Conservation (phyloP, 108 stramenopile species). For the Seminavis robusta region DNA sequence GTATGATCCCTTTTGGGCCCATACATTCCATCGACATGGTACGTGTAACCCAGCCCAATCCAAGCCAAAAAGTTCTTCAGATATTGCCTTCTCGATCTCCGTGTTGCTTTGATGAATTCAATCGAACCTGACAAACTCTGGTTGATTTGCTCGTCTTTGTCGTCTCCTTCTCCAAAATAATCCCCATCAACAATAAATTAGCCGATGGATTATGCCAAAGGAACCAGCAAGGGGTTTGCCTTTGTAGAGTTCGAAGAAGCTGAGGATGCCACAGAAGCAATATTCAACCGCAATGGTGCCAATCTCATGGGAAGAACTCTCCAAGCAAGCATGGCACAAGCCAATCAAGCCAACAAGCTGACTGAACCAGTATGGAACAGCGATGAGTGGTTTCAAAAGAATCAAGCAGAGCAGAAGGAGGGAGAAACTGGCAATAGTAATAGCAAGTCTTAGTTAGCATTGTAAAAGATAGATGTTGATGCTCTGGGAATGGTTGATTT, state of each 20-base stretch:
- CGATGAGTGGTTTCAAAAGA: conserved; percentile 68
- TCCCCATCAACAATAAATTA: too few relatives aligned
- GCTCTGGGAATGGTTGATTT: too few relatives aligned
- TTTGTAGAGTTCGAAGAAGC: conserved; percentile 91
- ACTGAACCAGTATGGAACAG: conserved; percentile 84
- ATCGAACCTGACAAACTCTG: too few relatives aligned
- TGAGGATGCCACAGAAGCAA: conserved; percentile 84
- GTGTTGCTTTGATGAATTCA: too few relatives aligned
- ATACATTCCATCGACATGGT: conserved; percentile 56
- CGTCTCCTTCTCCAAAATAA: too few relatives aligned
- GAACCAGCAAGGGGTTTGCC: conserved; percentile 84
- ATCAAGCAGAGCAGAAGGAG: conserved; percentile 10
- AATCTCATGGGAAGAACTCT: conserved; percentile 87
- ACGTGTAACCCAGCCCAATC: too few relatives aligned
- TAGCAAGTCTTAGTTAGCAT: too few relatives aligned
- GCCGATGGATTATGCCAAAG: conserved; percentile 77
- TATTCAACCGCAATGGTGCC: conserved; percentile 94
- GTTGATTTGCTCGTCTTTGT: too few relatives aligned
- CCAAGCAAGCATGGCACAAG: conserved; percentile 81
- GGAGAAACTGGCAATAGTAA: too few relatives aligned
- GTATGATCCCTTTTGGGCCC: conserved; percentile 93
- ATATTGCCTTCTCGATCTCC: too few relatives aligned
- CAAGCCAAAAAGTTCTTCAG: too few relatives aligned
- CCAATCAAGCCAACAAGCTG: conserved; percentile 53
- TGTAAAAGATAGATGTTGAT: too few relatives aligned